Percentiles rank a stretch among this genome's conserved stretches.
Evolutionary conservation across 2,329 filamentous ascomycete species (phyloP).

Genomic region (Fusarium ambrosium): DNA sequence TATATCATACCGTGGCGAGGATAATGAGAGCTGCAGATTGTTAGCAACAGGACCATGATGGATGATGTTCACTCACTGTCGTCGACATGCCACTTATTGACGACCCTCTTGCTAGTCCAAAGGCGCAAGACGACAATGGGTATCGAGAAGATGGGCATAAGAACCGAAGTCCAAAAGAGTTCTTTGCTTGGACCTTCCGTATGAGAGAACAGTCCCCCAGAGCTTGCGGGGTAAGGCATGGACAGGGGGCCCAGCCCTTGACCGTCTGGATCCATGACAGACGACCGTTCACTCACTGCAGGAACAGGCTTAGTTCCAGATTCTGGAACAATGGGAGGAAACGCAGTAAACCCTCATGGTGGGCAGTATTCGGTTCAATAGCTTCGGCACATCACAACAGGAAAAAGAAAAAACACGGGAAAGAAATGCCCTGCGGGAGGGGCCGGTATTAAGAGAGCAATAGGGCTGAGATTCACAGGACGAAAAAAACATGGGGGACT

Average conservation of each 20-base stretch:
- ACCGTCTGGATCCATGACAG: not conserved
- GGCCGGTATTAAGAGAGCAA: not conserved
- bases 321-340: not conserved
- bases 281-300: not conserved
- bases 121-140: constrained; percentile 20
- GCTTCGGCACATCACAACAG: not conserved
- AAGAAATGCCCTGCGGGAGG: not conserved
- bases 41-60: not conserved
- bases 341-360: not conserved
- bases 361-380: not conserved
- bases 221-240: not conserved
- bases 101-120: constrained; percentile 20
- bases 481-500: not conserved
- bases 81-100: constrained; percentile 26
- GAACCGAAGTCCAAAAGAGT: not conserved
- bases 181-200: not conserved
- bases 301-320: not conserved
- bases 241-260: not conserved
- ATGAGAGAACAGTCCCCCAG: not conserved
- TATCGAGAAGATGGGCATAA: constrained; percentile 5
- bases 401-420: not conserved
- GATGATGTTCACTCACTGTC: constrained; percentile 14
- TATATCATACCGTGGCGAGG: not conserved
- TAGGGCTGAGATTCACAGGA: not conserved
- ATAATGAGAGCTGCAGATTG: not conserved